Base-by-base conservation (phyloP, 1,139 yeast genomes). In the Blastobotrys serpentis region DNA sequence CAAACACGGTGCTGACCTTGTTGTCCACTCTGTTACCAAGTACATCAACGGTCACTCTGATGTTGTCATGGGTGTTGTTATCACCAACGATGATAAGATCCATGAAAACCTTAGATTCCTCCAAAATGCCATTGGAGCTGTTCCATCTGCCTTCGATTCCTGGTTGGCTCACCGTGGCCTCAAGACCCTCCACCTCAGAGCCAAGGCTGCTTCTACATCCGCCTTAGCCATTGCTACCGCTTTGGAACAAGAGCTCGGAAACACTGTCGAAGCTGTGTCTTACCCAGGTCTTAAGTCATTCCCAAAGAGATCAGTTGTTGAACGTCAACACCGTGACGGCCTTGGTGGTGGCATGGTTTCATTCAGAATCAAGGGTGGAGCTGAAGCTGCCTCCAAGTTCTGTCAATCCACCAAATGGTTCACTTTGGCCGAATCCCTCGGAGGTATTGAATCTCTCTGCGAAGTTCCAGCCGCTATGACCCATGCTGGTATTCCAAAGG, bases 381-480 rank as follows among this genome's bases (percentile, higher is more conserved):
- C 86, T 50, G 75, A 72, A 51, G 89, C 82, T 50, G 95, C 95
- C 49, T 70, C 86, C 54, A 73, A 74, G 57, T 85, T 87, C 74
- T 80, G 92, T 53, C 81, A 86, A 44, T 65, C 81, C 43, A 85
- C 95, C 56, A 79, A 83, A 70, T 69, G 86, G 56, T 87, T 87
- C 75, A 83, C 94, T 21, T 76, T 87, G 63, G 96, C 96, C 53
- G 95, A 87, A 72, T 86, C 95, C 29, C 78, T 87, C 52, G 96
- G 96, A 59, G 96, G 96, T 60, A 83, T 87, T 58, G 96, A 88
- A 72, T 83, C 92, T 19, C 76, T 87, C 65, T 73, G 86, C 56
- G 95, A 87, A 71, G 92, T 87, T 46, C 96, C 96, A 46, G 95
- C 96, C 50, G 81, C 83, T 49, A 87, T 87, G 95, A 87, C 96